These are phyloP conservation scores for Phytophthora rubi DNA, from an alignment of 352 stramenopile species.

Conservation along the genomic window DNA sequence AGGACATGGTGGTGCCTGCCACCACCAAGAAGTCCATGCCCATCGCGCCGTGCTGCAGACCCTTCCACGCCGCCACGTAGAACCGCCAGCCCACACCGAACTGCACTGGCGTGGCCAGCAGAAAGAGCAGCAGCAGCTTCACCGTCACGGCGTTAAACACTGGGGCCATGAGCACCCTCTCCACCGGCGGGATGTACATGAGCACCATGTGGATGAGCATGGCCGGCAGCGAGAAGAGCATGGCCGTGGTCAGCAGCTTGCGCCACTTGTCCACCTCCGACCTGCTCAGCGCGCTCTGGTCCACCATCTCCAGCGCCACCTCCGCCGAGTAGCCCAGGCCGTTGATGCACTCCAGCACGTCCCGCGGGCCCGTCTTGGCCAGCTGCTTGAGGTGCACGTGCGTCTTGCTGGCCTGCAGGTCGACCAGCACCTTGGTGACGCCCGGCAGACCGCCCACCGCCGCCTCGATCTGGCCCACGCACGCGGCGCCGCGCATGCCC, in stretches of 20 bases:
- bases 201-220: conserved; percentile 91
- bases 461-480: conserved; percentile 72
- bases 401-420: conserved; percentile 68
- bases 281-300: conserved; percentile 71
- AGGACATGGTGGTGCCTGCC: conserved; percentile 84
- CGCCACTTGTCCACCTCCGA: conserved; percentile 83
- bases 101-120: conserved; percentile 84
- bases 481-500: conserved; percentile 69
- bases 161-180: conserved; percentile 74
- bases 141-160: conserved; percentile 82
- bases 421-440: conserved; percentile 76
- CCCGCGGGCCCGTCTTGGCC: conserved; percentile 70
- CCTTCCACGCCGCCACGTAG: conserved; percentile 85
- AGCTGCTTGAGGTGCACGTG: conserved; percentile 86
- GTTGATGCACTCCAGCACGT: conserved; percentile 76
- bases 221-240: conserved; percentile 86
- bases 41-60: conserved; percentile 84
- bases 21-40: conserved; percentile 92
- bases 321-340: conserved; percentile 64
- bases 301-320: conserved; percentile 58
- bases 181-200: conserved; percentile 72
- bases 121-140: conserved; percentile 85
- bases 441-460: conserved; percentile 68
- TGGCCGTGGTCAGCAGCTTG: conserved; percentile 67
- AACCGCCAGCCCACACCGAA: conserved; percentile 83